Evolutionary conservation across 2,329 filamentous ascomycete genomes (phyloP).

Genomic region (Penicillium sp.): DNA sequence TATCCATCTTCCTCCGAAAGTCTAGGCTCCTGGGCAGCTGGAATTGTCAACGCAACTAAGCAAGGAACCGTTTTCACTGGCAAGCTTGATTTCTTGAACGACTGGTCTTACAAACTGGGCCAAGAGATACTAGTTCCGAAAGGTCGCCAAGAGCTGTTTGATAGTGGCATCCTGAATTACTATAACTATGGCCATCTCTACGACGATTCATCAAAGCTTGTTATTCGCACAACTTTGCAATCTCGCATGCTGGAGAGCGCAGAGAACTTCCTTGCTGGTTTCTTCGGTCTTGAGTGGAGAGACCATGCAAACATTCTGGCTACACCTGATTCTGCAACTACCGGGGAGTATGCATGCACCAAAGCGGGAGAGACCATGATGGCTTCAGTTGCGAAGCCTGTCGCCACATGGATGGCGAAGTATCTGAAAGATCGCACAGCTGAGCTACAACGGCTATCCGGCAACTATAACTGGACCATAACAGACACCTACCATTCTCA

Average conservation of each 20-base stretch:
- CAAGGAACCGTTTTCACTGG: constrained; percentile 61
- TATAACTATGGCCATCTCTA: constrained; percentile 75
- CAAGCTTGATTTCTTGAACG: constrained; percentile 66
- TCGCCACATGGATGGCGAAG: constrained; percentile 62
- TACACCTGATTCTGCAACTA: constrained; percentile 69
- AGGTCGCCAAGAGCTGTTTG: constrained; percentile 73
- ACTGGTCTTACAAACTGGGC: constrained; percentile 72
- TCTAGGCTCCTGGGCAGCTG: constrained; percentile 60
- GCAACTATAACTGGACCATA: constrained; percentile 66
- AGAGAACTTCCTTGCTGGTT: constrained; percentile 78
- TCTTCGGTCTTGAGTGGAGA: constrained; percentile 76
- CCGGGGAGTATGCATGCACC: constrained; percentile 68
- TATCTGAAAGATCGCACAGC: constrained; percentile 69
- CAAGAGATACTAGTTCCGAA: constrained; percentile 72
- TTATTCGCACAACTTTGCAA: constrained; percentile 75
- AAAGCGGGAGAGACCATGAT: constrained; percentile 56
- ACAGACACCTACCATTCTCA: constrained; percentile 70
- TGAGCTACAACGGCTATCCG: constrained; percentile 61
- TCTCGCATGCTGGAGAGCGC: constrained; percentile 77
- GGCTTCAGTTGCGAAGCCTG: constrained; percentile 22
- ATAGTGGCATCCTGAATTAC: constrained; percentile 71
- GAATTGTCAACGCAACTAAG: constrained; percentile 58
- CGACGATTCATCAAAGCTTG: constrained; percentile 72
- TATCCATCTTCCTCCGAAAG: constrained; percentile 69
- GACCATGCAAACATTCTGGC: constrained; percentile 73